phyloP scores from a whole-genome alignment of 345 rosid species.

The Brassica nigra region DNA sequence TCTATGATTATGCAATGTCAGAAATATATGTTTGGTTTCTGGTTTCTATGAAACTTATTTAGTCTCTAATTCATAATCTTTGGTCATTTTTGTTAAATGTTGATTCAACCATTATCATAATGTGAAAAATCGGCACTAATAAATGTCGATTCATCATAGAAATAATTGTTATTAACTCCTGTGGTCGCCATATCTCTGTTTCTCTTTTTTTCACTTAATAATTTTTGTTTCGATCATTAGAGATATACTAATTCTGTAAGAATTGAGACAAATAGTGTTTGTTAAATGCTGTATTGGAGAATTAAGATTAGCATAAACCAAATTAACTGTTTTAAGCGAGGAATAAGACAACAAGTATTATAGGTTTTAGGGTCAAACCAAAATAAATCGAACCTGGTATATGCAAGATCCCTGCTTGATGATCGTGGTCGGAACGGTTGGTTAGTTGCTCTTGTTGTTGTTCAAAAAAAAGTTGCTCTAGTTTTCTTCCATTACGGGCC shows the following conservation, averaged over 20 bases:
- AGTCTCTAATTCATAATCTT: background rate
- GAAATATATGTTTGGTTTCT: slow-evolving; percentile 33
- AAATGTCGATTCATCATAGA: no score
- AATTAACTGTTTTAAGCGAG: no score
- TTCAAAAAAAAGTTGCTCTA: background rate
- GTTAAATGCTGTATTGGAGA: no score
- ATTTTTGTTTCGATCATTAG: no score
- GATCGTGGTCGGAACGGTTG: slow-evolving; percentile 6
- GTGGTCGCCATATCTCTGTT: no score
- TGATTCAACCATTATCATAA: background rate
- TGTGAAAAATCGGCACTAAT: background rate
- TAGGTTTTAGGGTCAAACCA: slow-evolving; percentile 25
- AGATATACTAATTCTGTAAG: no score
- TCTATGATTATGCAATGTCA: slow-evolving; percentile 8
- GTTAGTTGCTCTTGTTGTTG: no score
- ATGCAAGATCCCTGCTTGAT: background rate
- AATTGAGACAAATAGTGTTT: no score
- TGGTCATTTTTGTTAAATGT: background rate
- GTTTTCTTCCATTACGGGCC: background rate
- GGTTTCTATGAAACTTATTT: background rate
- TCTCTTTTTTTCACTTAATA: no score
- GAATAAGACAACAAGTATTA: background rate
- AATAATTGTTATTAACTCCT: no score
- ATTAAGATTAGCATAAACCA: no score
- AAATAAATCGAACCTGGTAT: background rate